A percentile compares a stretch with the other conserved stretches of the same genome.
Evolutionary conservation across 176 grass and related monocot species (phyloP).

Genomic region (Bothriochloa decipiens): DNA sequence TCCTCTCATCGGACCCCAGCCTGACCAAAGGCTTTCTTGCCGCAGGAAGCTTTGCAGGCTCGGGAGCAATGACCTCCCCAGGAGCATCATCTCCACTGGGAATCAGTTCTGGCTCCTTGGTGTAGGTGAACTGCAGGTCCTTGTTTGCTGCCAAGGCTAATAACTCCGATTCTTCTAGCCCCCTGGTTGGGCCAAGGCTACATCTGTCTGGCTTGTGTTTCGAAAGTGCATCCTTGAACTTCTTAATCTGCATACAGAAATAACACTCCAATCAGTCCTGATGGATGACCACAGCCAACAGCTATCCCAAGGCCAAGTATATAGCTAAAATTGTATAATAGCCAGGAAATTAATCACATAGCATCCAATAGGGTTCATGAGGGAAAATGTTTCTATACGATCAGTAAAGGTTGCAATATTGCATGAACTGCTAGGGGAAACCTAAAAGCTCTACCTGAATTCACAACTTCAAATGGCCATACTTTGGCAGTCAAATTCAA

Average conservation of each 20-base stretch:
- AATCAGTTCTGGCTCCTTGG: constrained; percentile 50
- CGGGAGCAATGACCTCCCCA: constrained; percentile 18
- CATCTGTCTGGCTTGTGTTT: constrained; percentile 91
- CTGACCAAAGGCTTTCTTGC: constrained; percentile 14
- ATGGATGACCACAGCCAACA: background rate
- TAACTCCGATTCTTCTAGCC: constrained; percentile 76
- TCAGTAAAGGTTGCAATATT: background rate
- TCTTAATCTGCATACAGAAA: constrained; percentile 77
- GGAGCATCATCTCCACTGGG: constrained; percentile 21
- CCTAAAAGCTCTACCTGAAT: too few species aligned
- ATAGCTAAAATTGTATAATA: background rate
- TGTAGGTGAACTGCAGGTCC: constrained; percentile 79
- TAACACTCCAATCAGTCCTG: background rate
- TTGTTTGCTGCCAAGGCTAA: constrained; percentile 82
- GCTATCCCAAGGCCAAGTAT: background rate
- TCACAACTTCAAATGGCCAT: too few species aligned
- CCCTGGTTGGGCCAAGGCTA: constrained; percentile 71
- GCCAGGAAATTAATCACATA: background rate
- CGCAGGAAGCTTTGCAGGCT: constrained; percentile 41
- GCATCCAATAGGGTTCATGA: background rate
- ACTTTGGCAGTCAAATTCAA: too few species aligned
- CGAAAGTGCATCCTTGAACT: constrained; percentile 87
- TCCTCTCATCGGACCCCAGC: constrained; percentile 56
- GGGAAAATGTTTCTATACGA: background rate
- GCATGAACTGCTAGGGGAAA: background rate